Evolutionary conservation across 1,139 yeast species (phyloP).

Genomic region (Sugiyamaella grinbergsii): DNA sequence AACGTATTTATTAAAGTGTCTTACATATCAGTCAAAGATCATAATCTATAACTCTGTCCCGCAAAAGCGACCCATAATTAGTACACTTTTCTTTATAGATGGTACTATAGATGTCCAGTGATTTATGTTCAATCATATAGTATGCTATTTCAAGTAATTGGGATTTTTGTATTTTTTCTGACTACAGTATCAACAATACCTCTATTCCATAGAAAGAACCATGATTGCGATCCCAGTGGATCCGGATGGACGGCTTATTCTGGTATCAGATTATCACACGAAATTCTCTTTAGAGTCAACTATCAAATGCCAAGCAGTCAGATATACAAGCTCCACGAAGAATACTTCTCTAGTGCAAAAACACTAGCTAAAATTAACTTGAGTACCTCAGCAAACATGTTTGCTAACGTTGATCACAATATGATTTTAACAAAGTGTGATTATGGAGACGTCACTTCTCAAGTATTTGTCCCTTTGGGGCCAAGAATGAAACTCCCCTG

Average conservation of each 20-base stretch:
- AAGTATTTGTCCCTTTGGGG: constrained; percentile 13
- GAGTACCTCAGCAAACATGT: neutral
- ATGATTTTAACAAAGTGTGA: constrained; percentile 16
- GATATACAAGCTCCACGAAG: constrained; percentile 7
- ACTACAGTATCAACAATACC: constrained; percentile 4
- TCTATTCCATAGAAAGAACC: constrained; percentile 13
- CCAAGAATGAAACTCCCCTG: constrained; percentile 11
- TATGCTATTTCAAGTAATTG: no score
- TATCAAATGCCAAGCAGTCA: neutral
- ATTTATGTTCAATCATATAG: no score
- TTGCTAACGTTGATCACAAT: constrained; percentile 10
- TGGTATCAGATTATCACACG: constrained; percentile 17
- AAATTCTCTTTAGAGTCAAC: constrained; percentile 6
- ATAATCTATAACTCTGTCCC: no score
- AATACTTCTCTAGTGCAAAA: constrained; percentile 8
- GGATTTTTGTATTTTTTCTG: no score
- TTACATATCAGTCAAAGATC: no score
- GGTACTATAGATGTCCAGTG: no score
- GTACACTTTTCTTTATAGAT: no score
- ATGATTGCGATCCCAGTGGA: constrained; percentile 15
- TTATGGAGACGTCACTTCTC: constrained; percentile 12
- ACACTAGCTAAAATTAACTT: constrained; percentile 10
- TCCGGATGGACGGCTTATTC: constrained; percentile 19
- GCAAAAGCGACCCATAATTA: no score
- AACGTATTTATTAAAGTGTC: no score